These are phyloP conservation scores for Geum urbanum DNA, from an alignment of 306 rosid genomes.

Conservation along the genomic window DNA sequence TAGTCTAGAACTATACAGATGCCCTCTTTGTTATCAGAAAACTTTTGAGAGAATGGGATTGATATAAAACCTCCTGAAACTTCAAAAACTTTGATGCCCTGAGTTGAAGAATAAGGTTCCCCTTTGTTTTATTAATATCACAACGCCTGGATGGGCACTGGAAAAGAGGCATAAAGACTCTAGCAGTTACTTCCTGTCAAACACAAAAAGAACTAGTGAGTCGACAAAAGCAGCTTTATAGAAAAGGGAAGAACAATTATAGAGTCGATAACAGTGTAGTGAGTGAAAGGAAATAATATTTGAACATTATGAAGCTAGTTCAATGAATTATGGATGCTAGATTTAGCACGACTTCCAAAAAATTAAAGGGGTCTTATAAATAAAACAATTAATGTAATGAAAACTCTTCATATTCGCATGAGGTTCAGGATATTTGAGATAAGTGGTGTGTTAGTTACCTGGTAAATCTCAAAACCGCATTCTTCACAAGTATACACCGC, in stretches of 20 bases:
- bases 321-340: neutral
- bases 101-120: conserved; percentile 85
- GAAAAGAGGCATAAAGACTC: conserved; percentile 88
- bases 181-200: conserved; percentile 91
- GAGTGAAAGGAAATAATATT: neutral
- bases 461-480: conserved; percentile 98
- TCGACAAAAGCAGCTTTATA: conserved; percentile 16
- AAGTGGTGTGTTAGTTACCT: conserved; percentile 46
- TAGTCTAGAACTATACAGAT: neutral
- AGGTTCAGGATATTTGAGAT: neutral
- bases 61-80: conserved; percentile 78
- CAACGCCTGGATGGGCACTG: conserved; percentile 92
- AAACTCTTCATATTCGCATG: neutral
- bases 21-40: conserved; percentile 4
- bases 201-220: conserved; percentile 19
- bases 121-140: conserved; percentile 52
- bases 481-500: conserved; percentile 98
- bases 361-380: conserved; percentile 9
- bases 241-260: neutral
- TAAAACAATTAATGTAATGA: neutral
- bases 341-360: neutral
- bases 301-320: neutral
- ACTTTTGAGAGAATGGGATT: conserved; percentile 16
- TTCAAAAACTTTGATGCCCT: conserved; percentile 96
- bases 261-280: conserved; percentile 3